These are phyloP conservation scores for Selenicereus undatus DNA, from an alignment of 148 eudicot species.

Conservation along the genomic window DNA sequence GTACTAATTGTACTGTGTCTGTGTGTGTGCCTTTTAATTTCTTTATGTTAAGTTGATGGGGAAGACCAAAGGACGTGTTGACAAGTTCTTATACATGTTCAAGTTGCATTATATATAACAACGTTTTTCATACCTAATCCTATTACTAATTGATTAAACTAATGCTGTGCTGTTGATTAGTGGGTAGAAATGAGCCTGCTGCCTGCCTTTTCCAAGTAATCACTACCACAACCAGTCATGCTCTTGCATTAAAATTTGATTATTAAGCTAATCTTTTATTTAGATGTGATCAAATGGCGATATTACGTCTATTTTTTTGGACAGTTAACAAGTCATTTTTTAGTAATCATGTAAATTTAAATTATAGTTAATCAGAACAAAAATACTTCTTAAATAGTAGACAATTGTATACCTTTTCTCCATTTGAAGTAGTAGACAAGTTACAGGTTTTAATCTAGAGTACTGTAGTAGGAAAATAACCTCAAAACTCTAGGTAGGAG, in stretches of 20 bases:
- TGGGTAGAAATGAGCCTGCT: neutral
- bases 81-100: conserved; percentile 1
- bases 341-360: too few relatives aligned
- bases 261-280: too few relatives aligned
- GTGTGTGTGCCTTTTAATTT: neutral
- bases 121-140: conserved; percentile 15
- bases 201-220: neutral
- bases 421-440: too few relatives aligned
- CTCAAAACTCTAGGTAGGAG: too few relatives aligned
- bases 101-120: neutral
- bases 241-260: neutral
- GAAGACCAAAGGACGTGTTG: conserved; percentile 29
- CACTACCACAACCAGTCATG: neutral
- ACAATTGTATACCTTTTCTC: too few relatives aligned
- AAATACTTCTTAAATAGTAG: too few relatives aligned
- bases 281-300: too few relatives aligned
- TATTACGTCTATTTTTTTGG: too few relatives aligned
- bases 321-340: too few relatives aligned
- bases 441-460: too few relatives aligned
- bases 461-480: too few relatives aligned
- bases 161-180: neutral
- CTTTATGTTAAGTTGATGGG: neutral
- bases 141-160: neutral
- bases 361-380: too few relatives aligned
- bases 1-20: neutral